Evolutionary conservation across 257 asterid genomes (phyloP).

Genomic region (Nicotiana benthamiana): DNA sequence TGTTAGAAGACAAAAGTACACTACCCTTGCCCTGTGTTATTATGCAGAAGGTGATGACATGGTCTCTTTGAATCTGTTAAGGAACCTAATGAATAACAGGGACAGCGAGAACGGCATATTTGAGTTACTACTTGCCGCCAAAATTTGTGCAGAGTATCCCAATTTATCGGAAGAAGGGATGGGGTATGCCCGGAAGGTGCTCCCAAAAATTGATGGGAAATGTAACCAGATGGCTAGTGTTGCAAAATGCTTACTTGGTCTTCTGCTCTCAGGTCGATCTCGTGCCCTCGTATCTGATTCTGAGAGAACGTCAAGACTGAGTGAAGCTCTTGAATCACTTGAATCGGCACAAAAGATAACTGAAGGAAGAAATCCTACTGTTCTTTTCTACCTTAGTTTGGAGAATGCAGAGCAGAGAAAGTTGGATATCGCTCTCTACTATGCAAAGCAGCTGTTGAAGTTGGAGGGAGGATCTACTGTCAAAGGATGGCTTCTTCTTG

Average conservation of each 20-base stretch:
- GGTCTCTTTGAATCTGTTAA: constrained; percentile 52
- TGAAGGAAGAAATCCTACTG: constrained; percentile 30
- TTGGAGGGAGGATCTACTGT: constrained; percentile 57
- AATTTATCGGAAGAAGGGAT: constrained; percentile 51
- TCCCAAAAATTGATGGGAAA: constrained; percentile 19
- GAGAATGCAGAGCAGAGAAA: constrained; percentile 91
- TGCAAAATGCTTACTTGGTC: constrained; percentile 49
- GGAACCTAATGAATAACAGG: constrained; percentile 51
- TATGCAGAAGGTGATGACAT: constrained; percentile 53
- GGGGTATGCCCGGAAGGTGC: constrained; percentile 30
- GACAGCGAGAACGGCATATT: constrained; percentile 34
- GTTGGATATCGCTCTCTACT: constrained; percentile 62
- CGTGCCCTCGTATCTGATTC: constrained; percentile 44
- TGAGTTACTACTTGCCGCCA: constrained; percentile 66
- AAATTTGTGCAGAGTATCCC: constrained; percentile 50
- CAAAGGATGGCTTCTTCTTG: constrained; percentile 77
- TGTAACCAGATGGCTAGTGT: constrained; percentile 39
- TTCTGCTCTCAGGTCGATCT: constrained; percentile 55
- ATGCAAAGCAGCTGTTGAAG: constrained; percentile 57
- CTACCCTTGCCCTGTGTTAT: constrained; percentile 60
- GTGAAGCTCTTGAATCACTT: constrained; percentile 64
- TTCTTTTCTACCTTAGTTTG: constrained; percentile 52
- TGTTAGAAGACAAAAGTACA: constrained; percentile 42
- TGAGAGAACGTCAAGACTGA: constrained; percentile 39
- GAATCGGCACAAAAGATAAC: constrained; percentile 50